Evolutionary conservation across 108 stramenopile species (phyloP), one percentile per base, ranked within the genome.

Genomic region (Nitzschia inconspicua): DNA sequence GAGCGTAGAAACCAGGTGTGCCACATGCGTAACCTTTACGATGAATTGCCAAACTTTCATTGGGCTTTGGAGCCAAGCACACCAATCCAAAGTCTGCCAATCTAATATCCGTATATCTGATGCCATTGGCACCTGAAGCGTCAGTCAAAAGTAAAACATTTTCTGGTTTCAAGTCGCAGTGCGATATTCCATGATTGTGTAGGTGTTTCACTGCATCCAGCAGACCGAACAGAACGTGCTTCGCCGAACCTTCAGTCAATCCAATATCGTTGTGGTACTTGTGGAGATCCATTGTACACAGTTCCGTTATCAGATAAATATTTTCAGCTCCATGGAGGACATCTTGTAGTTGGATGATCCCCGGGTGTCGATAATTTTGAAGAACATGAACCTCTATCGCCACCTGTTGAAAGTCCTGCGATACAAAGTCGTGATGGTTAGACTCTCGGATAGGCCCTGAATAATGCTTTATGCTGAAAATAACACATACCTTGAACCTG

Each of bases 241-340:
- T 50, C 1, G 62, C 55, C 3, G 44, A 36, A 11, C 58, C 31
- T 13, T 63, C 56, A 39, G 55, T 47, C 46, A 71, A 37, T 10
- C 62, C 62, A 22, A 51, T 48, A 8, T 63, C 53, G 26, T 54
- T 57, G 35, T 63, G 55, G 37, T 64, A 68, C 13, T 31, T 62
- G 43, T 77, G 66, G 11, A 72, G 39, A 39, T 72, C 71, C 60
- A 65, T 65, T 9, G 36, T 53, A 37, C 76, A 59, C 2, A 71
- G 56, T 24, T 76, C 90, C 72, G 89, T 50, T 70, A 98, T 93
- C 26, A 98, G 68, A 66, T 96, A 98, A 24, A 98, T 89, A 50
- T 94, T 88, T 0, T 85, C 86, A 9, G 82, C 70, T 2, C 85
- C 85, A 5, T 94, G 93, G 16, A 98, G 66, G 6, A 89, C 87